Base-by-base conservation (phyloP, 2,329 filamentous ascomycete genomes). In the Monosporascus sp. region DNA sequence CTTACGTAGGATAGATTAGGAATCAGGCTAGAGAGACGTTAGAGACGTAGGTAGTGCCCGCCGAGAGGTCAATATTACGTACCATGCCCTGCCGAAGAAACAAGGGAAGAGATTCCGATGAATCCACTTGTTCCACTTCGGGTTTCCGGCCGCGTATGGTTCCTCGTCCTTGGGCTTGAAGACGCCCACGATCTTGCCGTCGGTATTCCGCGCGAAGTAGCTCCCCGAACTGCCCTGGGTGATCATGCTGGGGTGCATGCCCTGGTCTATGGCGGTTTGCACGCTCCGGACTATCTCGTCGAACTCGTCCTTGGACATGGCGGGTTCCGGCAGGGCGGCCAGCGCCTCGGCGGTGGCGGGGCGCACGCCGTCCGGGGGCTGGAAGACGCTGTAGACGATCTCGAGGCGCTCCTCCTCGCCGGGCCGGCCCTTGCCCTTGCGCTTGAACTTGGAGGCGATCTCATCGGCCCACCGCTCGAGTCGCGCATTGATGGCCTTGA, bases 91-190 rank as follows among this genome's bases (percentile, higher is more conserved):
- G 18, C 94, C 94, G 65, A 99, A 99, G 71, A 90, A 97, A 74
- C 95, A 99, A 8, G 94, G 94, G 63, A 99, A 97, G 59, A 99
- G 69, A 69, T 99, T 99, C 58, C 94, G 82, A 70, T 99, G 94
- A 75, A 99, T 92, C 94, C 94, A 99, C 73, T 99, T 99, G 63
- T 95, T 97, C 93, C 93, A 97, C 70, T 99, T 99, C 6, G 94
- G 94, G 67, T 99, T 99, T 61, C 90, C 88, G 35, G 90, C 94
- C 1, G 94, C 94, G 67, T 97, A 99, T 1, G 94, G 94, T 70
- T 99, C 95, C 73, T 99, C 94, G 63, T 99, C 94, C 73, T 99
- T 99, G 43, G 94, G 94, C 70, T 99, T 99, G 75, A 99, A 99
- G 5, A 99, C 94, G 37, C 92, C 94, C 4, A 99, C 90, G 17